Conservation (phyloP, 805 yeast species). For the Lipomyces yamadae region DNA sequence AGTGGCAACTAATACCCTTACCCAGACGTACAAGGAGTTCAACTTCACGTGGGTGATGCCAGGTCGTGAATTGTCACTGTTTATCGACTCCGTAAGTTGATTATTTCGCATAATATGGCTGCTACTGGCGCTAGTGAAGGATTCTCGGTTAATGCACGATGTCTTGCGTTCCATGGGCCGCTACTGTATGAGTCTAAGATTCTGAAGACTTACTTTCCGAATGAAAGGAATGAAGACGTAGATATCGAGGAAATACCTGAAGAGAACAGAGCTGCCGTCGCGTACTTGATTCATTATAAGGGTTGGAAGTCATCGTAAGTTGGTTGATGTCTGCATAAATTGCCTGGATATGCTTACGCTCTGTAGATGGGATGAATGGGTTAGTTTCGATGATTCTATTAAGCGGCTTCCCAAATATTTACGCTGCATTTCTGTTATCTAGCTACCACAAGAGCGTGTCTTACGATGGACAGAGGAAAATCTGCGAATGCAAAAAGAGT, state of each 20-base stretch:
- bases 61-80: too few species aligned
- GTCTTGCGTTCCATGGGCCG: constrained; percentile 90
- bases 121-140: constrained; percentile 29
- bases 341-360: background rate
- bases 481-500: constrained; percentile 61
- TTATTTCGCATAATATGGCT: background rate
- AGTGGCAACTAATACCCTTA: too few species aligned
- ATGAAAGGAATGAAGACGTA: constrained; percentile 44
- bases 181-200: constrained; percentile 87
- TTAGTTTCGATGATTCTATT: constrained; percentile 41
- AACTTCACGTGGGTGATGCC: too few species aligned
- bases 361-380: constrained; percentile 91
- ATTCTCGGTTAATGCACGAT: constrained; percentile 46
- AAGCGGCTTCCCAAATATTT: background rate
- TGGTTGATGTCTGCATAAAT: background rate
- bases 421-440: background rate
- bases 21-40: too few species aligned
- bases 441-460: constrained; percentile 59
- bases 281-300: constrained; percentile 81
- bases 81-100: too few species aligned
- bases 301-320: constrained; percentile 82
- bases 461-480: constrained; percentile 73
- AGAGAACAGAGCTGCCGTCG: constrained; percentile 46
- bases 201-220: constrained; percentile 63
- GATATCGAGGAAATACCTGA: constrained; percentile 47